Evolutionary conservation across 148 eudicot genomes (phyloP).

Genomic region (Camellia japonica): DNA sequence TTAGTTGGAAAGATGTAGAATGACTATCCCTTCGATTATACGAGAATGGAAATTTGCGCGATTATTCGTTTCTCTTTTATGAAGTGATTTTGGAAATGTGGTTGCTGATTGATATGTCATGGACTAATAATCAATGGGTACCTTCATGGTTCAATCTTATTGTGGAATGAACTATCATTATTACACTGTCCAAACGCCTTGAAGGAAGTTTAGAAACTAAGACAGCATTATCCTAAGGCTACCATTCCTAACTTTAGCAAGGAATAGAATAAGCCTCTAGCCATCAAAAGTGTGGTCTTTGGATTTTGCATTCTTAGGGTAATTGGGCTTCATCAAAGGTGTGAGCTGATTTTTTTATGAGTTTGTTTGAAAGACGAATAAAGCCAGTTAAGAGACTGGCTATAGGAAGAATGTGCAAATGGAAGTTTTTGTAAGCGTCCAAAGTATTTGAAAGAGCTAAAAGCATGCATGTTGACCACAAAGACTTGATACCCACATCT

Average conservation of each 20-base stretch:
- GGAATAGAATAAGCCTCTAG: neutral
- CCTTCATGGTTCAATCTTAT: neutral
- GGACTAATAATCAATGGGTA: neutral
- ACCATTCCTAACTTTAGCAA: neutral
- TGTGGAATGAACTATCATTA: too few species aligned
- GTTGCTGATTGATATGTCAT: neutral
- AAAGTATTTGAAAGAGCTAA: neutral
- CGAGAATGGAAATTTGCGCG: neutral
- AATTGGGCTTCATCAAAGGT: neutral
- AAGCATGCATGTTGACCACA: neutral
- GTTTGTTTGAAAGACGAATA: neutral
- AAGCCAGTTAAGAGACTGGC: neutral
- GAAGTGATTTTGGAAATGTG: neutral
- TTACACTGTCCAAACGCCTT: too few species aligned
- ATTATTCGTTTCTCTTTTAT: neutral
- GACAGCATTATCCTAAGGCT: too few species aligned
- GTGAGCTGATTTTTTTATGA: neutral
- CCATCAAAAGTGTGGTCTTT: neutral
- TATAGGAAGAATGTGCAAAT: neutral
- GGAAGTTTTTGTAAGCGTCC: conserved; percentile 4
- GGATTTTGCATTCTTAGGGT: neutral
- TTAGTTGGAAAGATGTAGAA: neutral
- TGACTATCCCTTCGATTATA: neutral
- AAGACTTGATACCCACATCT: neutral
- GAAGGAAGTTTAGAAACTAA: too few species aligned